phyloP scores from a whole-genome alignment of 2,329 filamentous ascomycete species.

The Microcyclospora pomicola region DNA sequence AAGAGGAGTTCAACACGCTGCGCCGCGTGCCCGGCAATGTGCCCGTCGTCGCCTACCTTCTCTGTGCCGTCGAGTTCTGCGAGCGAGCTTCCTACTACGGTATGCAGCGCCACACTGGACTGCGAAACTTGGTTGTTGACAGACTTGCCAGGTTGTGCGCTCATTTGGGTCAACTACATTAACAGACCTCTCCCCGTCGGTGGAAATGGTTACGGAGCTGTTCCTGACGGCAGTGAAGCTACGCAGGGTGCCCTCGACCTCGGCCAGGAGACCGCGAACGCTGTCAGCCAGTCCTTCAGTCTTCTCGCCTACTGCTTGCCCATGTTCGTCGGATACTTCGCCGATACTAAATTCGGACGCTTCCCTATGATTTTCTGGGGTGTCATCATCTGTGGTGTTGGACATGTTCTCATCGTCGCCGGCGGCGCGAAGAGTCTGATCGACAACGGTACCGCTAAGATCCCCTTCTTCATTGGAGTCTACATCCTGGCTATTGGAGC shows the following conservation, averaged over 20 bases:
- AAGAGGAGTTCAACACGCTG: constrained; percentile 33
- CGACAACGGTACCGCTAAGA: constrained; percentile 2
- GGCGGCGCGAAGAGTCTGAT: constrained; percentile 40
- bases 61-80: constrained; percentile 47
- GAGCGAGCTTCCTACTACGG: constrained; percentile 50
- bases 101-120: constrained; percentile 11
- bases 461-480: constrained; percentile 45
- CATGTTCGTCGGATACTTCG: constrained; percentile 21
- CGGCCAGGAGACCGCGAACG: constrained; percentile 41
- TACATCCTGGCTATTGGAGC: constrained; percentile 42
- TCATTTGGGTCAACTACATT: background rate
- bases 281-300: constrained; percentile 39
- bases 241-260: constrained; percentile 44
- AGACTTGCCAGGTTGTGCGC: background rate
- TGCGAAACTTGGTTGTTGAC: constrained; percentile 42
- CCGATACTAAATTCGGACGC: constrained; percentile 10
- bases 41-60: constrained; percentile 40
- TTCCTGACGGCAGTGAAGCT: constrained; percentile 18
- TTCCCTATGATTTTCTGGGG: constrained; percentile 10
- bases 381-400: constrained; percentile 9
- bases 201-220: constrained; percentile 24
- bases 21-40: constrained; percentile 39
- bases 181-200: constrained; percentile 6
- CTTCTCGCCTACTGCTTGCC: constrained; percentile 46
- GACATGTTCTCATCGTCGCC: constrained; percentile 22